Conservation (phyloP, 2,329 filamentous ascomycete species). For the Acephala macrosclerotiorum region DNA sequence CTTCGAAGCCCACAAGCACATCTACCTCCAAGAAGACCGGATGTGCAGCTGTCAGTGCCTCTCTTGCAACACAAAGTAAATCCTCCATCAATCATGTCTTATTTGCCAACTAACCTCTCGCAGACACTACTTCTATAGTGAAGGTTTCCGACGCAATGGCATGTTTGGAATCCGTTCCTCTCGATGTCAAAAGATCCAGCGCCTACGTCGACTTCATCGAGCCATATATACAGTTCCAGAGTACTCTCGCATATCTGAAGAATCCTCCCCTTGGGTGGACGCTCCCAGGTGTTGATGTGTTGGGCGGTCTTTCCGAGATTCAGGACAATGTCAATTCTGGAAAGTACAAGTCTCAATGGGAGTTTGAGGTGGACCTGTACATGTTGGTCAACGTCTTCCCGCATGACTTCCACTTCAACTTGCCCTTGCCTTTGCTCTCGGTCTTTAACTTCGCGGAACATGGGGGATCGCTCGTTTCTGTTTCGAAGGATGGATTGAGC, state of each 20-base stretch:
- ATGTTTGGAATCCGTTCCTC: constrained; percentile 6
- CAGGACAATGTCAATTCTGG: constrained; percentile 20
- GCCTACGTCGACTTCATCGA: constrained; percentile 2
- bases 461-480: constrained; percentile 55
- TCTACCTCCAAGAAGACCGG: neutral
- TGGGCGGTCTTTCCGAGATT: constrained; percentile 28
- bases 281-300: constrained; percentile 27
- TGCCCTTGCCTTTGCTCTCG: constrained; percentile 58
- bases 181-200: neutral
- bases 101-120: neutral
- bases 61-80: neutral
- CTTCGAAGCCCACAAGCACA: neutral
- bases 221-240: constrained; percentile 21
- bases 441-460: constrained; percentile 47
- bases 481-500: constrained; percentile 63
- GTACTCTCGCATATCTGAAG: constrained; percentile 25
- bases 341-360: constrained; percentile 28
- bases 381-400: constrained; percentile 58
- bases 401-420: constrained; percentile 59
- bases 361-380: constrained; percentile 32
- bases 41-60: neutral
- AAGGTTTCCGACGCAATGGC: neutral
- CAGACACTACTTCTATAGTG: neutral
- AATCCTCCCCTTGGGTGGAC: constrained; percentile 37
- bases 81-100: neutral